A percentile compares a stretch with the other conserved stretches of the same genome.
Evolutionary conservation across 2,329 filamentous ascomycete genomes (phyloP).

Genomic region (Claviceps africana): DNA sequence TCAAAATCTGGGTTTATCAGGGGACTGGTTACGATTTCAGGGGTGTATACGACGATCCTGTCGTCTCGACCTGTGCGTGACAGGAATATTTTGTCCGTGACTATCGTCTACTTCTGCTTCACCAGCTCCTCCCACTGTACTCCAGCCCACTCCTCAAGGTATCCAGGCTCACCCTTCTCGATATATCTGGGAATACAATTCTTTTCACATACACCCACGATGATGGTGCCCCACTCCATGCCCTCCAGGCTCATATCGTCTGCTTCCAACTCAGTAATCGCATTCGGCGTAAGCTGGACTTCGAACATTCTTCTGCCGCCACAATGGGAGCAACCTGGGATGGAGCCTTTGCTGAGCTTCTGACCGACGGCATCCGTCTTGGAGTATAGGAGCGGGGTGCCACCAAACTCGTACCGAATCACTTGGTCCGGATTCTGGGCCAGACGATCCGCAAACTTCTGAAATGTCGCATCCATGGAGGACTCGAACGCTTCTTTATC

Average conservation of each 20-base stretch:
- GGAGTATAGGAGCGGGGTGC: conserved; percentile 65
- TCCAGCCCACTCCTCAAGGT: conserved; percentile 90
- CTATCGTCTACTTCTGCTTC: conserved; percentile 20
- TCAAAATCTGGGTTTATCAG: background rate
- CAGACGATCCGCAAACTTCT: conserved; percentile 65
- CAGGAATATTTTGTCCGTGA: background rate
- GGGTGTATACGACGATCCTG: background rate
- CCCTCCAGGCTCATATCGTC: conserved; percentile 61
- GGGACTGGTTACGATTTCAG: conserved; percentile 7
- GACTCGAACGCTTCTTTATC: conserved; percentile 64
- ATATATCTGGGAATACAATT: conserved; percentile 57
- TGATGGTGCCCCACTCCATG: conserved; percentile 96
- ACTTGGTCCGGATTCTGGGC: conserved; percentile 72
- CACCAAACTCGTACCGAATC: conserved; percentile 66
- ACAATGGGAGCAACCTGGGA: conserved; percentile 69
- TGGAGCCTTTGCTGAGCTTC: conserved; percentile 36
- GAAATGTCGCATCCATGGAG: conserved; percentile 59
- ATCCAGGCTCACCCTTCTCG: conserved; percentile 51
- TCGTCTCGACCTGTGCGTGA: conserved; percentile 8
- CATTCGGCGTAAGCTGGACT: conserved; percentile 80
- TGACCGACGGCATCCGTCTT: conserved; percentile 62
- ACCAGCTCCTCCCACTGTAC: conserved; percentile 88
- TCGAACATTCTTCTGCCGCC: conserved; percentile 69
- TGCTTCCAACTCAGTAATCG: conserved; percentile 76
- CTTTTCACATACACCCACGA: conserved; percentile 68